Evolutionary conservation across 441 rosid genomes (phyloP).

Genomic region (Euphorbia schlechtendalii): DNA sequence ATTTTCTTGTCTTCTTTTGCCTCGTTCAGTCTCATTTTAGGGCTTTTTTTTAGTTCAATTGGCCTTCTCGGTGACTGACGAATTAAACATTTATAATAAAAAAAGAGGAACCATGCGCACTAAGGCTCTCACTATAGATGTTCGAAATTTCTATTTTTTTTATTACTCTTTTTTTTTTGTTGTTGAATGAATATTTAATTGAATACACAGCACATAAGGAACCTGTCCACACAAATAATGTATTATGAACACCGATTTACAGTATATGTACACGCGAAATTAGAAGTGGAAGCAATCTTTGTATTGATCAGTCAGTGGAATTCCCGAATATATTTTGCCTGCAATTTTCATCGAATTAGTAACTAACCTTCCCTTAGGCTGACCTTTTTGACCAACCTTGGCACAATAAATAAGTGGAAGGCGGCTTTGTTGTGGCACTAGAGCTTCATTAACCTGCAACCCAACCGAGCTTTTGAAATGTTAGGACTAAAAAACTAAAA

Average conservation of each 20-base stretch:
- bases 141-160: not conserved
- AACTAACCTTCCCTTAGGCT: constrained; percentile 29
- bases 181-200: constrained; percentile 26
- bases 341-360: constrained; percentile 32
- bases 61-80: too few relatives aligned
- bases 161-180: constrained; percentile 17
- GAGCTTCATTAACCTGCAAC: too few relatives aligned
- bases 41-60: too few relatives aligned
- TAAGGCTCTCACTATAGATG: too few relatives aligned
- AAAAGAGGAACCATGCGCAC: too few relatives aligned
- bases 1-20: too few relatives aligned
- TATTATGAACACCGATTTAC: constrained; percentile 54
- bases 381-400: constrained; percentile 20
- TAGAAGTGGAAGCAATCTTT: constrained; percentile 23
- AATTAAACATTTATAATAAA: too few relatives aligned
- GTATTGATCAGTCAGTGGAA: constrained; percentile 48
- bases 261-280: constrained; percentile 58
- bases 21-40: too few relatives aligned
- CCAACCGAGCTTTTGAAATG: too few relatives aligned
- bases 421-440: not conserved
- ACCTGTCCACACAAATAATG: constrained; percentile 50
- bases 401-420: constrained; percentile 12
- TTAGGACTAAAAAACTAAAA: too few relatives aligned
- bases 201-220: constrained; percentile 35
- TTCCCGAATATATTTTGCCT: constrained; percentile 22